Conservation (phyloP, 1,139 yeast species). For the Debaryomycetaceae sp. region DNA sequence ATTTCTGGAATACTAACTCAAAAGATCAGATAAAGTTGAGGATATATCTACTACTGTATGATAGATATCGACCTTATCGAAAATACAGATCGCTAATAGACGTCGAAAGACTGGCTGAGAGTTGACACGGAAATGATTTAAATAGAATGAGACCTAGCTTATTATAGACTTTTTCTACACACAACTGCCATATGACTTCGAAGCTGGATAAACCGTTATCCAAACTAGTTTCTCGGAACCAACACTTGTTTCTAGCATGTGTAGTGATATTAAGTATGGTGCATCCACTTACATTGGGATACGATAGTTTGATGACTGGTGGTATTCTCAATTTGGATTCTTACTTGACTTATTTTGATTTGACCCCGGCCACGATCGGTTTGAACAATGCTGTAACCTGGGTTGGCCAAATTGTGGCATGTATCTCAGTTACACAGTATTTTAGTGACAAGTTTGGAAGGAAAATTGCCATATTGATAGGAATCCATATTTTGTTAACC, state of each 20-base stretch:
- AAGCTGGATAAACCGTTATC: constrained; percentile 4
- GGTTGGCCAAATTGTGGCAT: constrained; percentile 11
- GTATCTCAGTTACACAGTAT: constrained; percentile 7
- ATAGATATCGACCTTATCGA: no score
- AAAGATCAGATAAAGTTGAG: no score
- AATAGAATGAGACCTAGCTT: no score
- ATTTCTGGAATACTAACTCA: no score
- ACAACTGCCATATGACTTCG: neutral
- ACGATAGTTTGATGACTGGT: constrained; percentile 11
- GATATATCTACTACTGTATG: no score
- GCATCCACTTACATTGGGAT: constrained; percentile 12
- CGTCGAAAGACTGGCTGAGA: no score
- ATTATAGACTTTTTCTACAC: no score
- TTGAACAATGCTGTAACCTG: constrained; percentile 12
- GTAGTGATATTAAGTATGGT: constrained; percentile 8
- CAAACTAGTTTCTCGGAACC: constrained; percentile 7
- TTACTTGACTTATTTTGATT: constrained; percentile 8
- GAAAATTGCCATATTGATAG: constrained; percentile 9
- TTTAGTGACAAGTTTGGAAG: constrained; percentile 13
- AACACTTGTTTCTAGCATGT: constrained; percentile 3
- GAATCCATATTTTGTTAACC: constrained; percentile 6
- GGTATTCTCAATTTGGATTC: constrained; percentile 12
- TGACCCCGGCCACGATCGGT: constrained; percentile 11
- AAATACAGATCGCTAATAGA: no score
- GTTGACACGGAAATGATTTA: no score